Base-by-base conservation (phyloP, 108 stramenopile genomes). In the Stephanodiscus triporus region DNA sequence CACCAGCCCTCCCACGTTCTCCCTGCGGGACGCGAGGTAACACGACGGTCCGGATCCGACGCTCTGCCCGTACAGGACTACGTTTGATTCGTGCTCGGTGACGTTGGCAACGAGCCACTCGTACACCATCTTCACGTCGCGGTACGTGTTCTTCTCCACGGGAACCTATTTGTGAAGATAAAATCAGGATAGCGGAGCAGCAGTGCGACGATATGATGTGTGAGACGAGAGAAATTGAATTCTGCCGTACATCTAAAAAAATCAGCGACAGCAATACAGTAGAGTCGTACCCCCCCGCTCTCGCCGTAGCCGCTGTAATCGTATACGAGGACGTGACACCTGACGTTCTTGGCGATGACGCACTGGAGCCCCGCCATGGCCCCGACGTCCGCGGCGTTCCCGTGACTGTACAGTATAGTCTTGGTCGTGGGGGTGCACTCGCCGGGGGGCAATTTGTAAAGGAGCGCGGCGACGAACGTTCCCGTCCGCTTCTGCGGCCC, bases 251-350 rank as follows among this genome's bases (percentile, higher is more conserved):
- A n/a, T n/a, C n/a, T n/a, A n/a, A n/a, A n/a, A n/a, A n/a, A n/a
- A n/a, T n/a, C n/a, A n/a, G n/a, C n/a, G n/a, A n/a, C n/a, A n/a
- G n/a, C n/a, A n/a, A n/a, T n/a, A n/a, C n/a, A n/a, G n/a, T n/a
- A n/a, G n/a, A n/a, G n/a, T n/a, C n/a, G n/a, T 4, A 90, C 68
- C 32, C 96, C 96, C 26, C 89, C 88, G 54, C 81, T 81, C 56
- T 86, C 90, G 37, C 96, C 96, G 70, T 95, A 96, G 1, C 96
- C 96, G 38, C 79, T 81, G 63, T 96, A 96, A 69, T 96, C 96
- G 80, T 96, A 96, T 1, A 80, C 82, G 3, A 96, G 67, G 1
- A 96, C 91, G 69, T 93, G 90, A 78, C 86, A 84, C 9, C 83
- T 84, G 30, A 89, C 60, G 47, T 79, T 76, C 53, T 91, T 85